Conservation (phyloP, 2,329 filamentous ascomycete genomes). For the Aschersonia sp. region DNA sequence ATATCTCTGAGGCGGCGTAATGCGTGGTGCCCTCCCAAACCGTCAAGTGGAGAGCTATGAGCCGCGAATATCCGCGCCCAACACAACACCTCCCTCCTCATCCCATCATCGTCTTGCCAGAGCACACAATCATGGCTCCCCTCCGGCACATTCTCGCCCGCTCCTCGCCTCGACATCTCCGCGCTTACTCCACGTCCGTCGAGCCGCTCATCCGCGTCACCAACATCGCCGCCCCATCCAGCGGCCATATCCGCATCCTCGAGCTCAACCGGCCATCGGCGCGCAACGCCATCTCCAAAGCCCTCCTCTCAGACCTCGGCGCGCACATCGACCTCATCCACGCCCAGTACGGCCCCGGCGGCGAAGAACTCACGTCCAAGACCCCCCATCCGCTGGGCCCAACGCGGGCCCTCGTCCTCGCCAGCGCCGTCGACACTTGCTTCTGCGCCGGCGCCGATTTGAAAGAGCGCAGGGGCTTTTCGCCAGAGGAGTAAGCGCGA, state of each 20-base stretch:
- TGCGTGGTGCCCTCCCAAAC: too few relatives aligned
- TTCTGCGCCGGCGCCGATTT: slow-evolving; percentile 95
- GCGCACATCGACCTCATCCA: slow-evolving; percentile 61
- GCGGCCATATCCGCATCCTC: slow-evolving; percentile 76
- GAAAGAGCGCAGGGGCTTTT: slow-evolving; percentile 72
- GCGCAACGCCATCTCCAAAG: slow-evolving; percentile 80
- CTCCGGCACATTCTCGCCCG: too few relatives aligned
- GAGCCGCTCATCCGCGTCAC: slow-evolving; percentile 53
- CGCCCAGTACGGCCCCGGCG: slow-evolving; percentile 39
- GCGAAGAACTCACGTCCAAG: slow-evolving; percentile 31
- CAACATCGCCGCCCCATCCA: slow-evolving; percentile 61
- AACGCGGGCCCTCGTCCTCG: slow-evolving; percentile 71
- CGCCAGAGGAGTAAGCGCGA: slow-evolving; percentile 53
- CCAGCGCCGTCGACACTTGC: slow-evolving; percentile 69
- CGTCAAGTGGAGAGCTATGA: too few relatives aligned
- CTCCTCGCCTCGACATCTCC: too few relatives aligned
- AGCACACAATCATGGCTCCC: too few relatives aligned
- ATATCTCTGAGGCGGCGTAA: too few relatives aligned
- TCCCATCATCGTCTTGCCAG: too few relatives aligned
- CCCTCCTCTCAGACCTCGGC: slow-evolving; percentile 58
- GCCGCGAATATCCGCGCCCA: too few relatives aligned
- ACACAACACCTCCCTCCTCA: too few relatives aligned
- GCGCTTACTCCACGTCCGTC: not conserved
- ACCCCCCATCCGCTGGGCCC: slow-evolving; percentile 32
- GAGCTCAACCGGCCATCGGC: slow-evolving; percentile 74